A percentile compares a stretch with the other conserved stretches of the same genome.
These are phyloP conservation scores for Claviceps sp. DNA, from an alignment of 2,329 filamentous ascomycete species.

Conservation along the genomic window DNA sequence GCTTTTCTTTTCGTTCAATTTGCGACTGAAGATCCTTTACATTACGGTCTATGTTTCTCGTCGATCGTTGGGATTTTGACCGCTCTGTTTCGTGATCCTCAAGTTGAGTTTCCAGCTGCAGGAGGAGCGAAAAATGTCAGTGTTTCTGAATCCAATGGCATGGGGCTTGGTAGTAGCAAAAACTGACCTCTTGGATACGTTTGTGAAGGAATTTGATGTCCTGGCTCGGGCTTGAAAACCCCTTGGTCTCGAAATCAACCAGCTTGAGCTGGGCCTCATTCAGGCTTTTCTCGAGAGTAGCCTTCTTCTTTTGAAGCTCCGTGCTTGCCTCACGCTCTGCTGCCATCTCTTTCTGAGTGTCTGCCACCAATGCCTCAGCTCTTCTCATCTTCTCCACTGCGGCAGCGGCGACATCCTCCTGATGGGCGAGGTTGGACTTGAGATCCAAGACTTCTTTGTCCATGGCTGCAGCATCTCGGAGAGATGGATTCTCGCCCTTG, in stretches of 20 bases:
- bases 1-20: constrained; percentile 86
- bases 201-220: constrained; percentile 93
- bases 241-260: constrained; percentile 92
- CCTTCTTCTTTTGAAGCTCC: constrained; percentile 80
- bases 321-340: constrained; percentile 72
- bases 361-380: constrained; percentile 72
- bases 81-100: constrained; percentile 71
- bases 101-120: constrained; percentile 73
- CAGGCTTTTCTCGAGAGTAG: constrained; percentile 71
- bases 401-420: constrained; percentile 82
- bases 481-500: constrained; percentile 70
- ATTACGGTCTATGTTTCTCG: constrained; percentile 83
- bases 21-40: constrained; percentile 89
- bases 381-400: constrained; percentile 96
- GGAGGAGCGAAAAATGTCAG: constrained; percentile 6
- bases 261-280: constrained; percentile 84
- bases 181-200: constrained; percentile 80
- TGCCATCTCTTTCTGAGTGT: constrained; percentile 87
- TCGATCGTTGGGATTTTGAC: constrained; percentile 69
- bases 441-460: constrained; percentile 84
- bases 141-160: constrained; percentile 13
- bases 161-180: background rate
- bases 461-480: constrained; percentile 78
- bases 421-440: constrained; percentile 76
- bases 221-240: constrained; percentile 85